Evolutionary conservation across 2,329 filamentous ascomycete species (phyloP).

Genomic region (Aspergillus aculeatus): DNA sequence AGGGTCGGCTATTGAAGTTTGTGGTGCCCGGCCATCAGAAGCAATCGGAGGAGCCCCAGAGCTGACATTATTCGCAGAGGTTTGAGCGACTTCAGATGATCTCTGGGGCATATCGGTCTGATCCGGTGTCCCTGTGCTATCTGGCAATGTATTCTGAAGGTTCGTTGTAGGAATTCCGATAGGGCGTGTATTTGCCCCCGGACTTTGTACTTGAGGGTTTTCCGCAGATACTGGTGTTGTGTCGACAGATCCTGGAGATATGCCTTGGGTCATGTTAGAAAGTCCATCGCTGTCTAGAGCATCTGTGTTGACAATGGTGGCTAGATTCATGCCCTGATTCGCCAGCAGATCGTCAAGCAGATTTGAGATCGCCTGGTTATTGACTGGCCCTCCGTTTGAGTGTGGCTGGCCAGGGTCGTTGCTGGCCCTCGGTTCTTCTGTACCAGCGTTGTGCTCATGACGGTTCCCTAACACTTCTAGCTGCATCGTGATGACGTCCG

Average conservation of each 20-base stretch:
- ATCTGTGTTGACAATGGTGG: slow-evolving; percentile 16
- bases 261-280: slow-evolving; percentile 22
- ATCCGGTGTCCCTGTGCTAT: slow-evolving; percentile 32
- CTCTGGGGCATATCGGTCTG: slow-evolving; percentile 21
- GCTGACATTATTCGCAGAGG: slow-evolving; percentile 15
- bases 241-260: slow-evolving; percentile 18
- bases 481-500: slow-evolving; percentile 47
- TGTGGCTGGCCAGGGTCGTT: slow-evolving; percentile 15
- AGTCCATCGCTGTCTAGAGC: slow-evolving; percentile 24
- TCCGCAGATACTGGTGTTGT: slow-evolving; percentile 6
- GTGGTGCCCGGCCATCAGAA: slow-evolving; percentile 19
- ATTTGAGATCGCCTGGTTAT: slow-evolving; percentile 34
- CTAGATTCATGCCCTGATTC: slow-evolving; percentile 27
- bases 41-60: slow-evolving; percentile 18
- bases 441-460: slow-evolving; percentile 21
- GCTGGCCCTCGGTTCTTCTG: slow-evolving; percentile 15
- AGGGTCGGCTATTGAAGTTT: slow-evolving; percentile 11
- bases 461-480: slow-evolving; percentile 40
- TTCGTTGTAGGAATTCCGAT: slow-evolving; percentile 12
- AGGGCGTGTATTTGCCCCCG: slow-evolving; percentile 11
- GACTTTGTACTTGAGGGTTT: slow-evolving; percentile 4
- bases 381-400: slow-evolving; percentile 16
- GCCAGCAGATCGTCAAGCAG: slow-evolving; percentile 37
- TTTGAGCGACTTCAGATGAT: slow-evolving; percentile 12
- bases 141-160: slow-evolving; percentile 29